These are phyloP conservation scores for Stentor roeselii DNA, from an alignment of 73 alveolate species.

Conservation along the genomic window DNA sequence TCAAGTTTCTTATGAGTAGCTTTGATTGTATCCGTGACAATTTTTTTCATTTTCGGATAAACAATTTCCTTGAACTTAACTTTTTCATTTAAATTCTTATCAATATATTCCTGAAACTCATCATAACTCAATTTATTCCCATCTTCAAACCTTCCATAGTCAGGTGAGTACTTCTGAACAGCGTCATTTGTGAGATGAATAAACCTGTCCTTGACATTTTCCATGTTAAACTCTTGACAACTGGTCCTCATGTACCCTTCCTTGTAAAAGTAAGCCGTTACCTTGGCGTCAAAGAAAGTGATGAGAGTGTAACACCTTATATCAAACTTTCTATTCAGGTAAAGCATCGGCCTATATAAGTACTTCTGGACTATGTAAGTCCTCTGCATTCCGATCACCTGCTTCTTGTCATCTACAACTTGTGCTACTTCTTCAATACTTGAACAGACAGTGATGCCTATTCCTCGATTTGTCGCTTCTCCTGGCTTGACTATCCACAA, in stretches of 20 bases:
- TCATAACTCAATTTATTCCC: conserved; percentile 80
- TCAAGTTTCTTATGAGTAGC: conserved; percentile 72
- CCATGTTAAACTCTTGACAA: conserved; percentile 58
- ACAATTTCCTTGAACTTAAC: conserved; percentile 70
- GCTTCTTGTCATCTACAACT: conserved; percentile 28
- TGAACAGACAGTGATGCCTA: conserved; percentile 41
- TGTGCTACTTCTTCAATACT: conserved; percentile 24
- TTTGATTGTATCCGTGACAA: conserved; percentile 72
- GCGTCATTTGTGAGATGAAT: conserved; percentile 97
- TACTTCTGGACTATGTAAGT: conserved; percentile 85
- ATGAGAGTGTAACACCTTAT: conserved; percentile 83
- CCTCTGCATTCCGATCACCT: conserved; percentile 40
- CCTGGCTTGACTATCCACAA: conserved; percentile 60
- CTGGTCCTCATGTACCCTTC: conserved; percentile 82
- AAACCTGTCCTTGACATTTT: conserved; percentile 45
- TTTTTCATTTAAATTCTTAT: conserved; percentile 39
- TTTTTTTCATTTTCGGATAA: conserved; percentile 63
- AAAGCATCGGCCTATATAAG: conserved; percentile 89
- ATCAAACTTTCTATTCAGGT: conserved; percentile 91
- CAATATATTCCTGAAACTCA: conserved; percentile 83
- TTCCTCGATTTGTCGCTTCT: conserved; percentile 57
- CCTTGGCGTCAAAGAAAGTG: conserved; percentile 59
- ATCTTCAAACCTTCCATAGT: conserved; percentile 91
- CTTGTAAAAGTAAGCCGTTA: conserved; percentile 61
- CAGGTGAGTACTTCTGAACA: conserved; percentile 80